Evolutionary conservation across 768 basidiomycete genomes (phyloP).

Genomic region (Pisolithus orientalis): DNA sequence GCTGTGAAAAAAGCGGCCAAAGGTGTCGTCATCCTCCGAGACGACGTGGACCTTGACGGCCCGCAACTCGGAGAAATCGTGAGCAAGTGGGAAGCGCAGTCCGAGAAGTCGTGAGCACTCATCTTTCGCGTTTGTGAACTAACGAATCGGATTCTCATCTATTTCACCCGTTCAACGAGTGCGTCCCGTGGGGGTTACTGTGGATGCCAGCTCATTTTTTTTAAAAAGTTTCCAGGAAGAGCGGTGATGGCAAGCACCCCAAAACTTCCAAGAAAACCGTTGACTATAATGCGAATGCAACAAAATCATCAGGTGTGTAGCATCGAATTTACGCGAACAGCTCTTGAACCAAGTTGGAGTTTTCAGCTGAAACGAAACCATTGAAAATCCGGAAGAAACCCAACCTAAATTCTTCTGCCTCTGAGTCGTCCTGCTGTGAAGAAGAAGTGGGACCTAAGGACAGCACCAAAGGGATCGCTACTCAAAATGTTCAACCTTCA

Average conservation of each 20-base stretch:
- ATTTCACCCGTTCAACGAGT: slow-evolving; percentile 11
- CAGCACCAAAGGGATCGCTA: background rate
- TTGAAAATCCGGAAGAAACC: background rate
- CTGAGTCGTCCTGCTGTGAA: slow-evolving; percentile 14
- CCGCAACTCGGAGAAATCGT: slow-evolving; percentile 63
- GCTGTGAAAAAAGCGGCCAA: slow-evolving; percentile 72
- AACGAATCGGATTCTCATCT: too few relatives aligned
- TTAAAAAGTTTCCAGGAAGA: slow-evolving; percentile 12
- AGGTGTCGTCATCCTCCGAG: slow-evolving; percentile 53
- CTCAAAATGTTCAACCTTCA: slow-evolving; percentile 2
- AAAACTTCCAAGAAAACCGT: slow-evolving; percentile 5
- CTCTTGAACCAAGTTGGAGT: background rate
- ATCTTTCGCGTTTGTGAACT: background rate
- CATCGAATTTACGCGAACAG: background rate
- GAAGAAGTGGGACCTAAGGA: background rate
- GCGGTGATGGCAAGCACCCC: slow-evolving; percentile 8
- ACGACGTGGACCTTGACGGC: slow-evolving; percentile 40
- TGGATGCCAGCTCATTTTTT: background rate
- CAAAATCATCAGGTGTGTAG: slow-evolving; percentile 31
- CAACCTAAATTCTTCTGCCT: slow-evolving; percentile 9
- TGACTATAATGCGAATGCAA: slow-evolving; percentile 35
- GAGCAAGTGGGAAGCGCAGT: slow-evolving; percentile 48
- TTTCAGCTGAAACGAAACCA: background rate
- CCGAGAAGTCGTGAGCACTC: slow-evolving; percentile 23
- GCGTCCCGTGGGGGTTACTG: slow-evolving; percentile 7